Percentiles rank a stretch among this genome's conserved stretches.
Conservation (phyloP, 140 eudicot genomes). For the Erigeron philadelphicus region DNA sequence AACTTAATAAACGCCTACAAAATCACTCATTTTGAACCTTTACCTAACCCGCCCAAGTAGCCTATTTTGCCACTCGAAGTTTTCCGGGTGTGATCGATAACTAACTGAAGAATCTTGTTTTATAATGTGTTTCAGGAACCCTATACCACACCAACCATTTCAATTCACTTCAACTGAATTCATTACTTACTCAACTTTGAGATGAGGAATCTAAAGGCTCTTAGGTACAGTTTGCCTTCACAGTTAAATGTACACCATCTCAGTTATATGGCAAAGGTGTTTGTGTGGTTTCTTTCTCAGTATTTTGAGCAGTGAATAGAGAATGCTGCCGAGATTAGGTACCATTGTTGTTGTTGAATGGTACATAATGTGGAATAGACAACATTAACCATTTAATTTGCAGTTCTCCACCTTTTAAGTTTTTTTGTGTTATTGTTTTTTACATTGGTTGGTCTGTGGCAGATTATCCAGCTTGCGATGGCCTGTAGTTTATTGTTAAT, state of each 20-base stretch:
- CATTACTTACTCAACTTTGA: conserved; percentile 63
- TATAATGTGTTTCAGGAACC: conserved; percentile 55
- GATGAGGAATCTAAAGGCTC: conserved; percentile 40
- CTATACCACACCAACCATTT: conserved; percentile 70
- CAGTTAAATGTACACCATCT: not conserved
- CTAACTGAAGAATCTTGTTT: conserved; percentile 15
- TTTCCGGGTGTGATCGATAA: not conserved
- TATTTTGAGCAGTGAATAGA: not conserved
- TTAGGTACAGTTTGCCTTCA: not conserved
- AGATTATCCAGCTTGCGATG: not conserved
- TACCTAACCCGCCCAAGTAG: too few species aligned
- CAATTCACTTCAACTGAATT: conserved; percentile 81
- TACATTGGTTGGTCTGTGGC: not conserved
- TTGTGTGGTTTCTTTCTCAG: not conserved
- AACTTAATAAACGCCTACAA: too few species aligned
- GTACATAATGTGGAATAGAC: not conserved
- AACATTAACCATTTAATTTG: not conserved
- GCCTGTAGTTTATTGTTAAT: not conserved
- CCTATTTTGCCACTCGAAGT: too few species aligned
- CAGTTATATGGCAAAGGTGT: not conserved
- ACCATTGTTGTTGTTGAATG: too few species aligned
- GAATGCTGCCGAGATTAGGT: too few species aligned
- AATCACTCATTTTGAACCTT: not conserved
- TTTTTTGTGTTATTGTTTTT: not conserved
- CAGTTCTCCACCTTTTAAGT: not conserved